phyloP scores from a whole-genome alignment of 140 eudicot species.

The Flaveria floridana region DNA sequence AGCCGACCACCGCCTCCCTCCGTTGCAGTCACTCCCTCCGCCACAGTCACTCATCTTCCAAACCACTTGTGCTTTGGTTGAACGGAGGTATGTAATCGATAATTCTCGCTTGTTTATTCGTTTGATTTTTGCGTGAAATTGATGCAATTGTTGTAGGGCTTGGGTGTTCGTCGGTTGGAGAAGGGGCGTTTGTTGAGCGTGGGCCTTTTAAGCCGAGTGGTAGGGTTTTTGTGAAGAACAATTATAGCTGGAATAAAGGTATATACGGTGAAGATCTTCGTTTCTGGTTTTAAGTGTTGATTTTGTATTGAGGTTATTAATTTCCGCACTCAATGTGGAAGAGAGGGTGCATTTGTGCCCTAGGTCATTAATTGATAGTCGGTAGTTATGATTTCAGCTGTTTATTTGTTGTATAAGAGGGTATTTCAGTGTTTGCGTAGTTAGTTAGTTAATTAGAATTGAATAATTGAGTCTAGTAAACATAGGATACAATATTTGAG shows the following conservation, averaged over 20 bases:
- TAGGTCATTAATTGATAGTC: slow-evolving; percentile 9
- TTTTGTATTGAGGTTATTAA: slow-evolving; percentile 24
- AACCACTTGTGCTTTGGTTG: slow-evolving; percentile 80
- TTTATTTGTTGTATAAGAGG: not conserved
- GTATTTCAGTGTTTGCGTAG: not conserved
- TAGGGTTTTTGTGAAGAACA: slow-evolving; percentile 51
- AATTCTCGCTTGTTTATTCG: not conserved
- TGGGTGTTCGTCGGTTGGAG: slow-evolving; percentile 84
- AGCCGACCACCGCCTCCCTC: no score
- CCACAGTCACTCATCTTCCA: slow-evolving; percentile 40
- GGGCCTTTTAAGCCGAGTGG: slow-evolving; percentile 77
- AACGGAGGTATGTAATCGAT: slow-evolving; percentile 46
- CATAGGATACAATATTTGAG: not conserved
- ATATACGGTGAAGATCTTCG: not conserved
- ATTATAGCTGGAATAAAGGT: slow-evolving; percentile 87
- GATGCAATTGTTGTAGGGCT: slow-evolving; percentile 51
- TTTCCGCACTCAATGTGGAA: slow-evolving; percentile 30
- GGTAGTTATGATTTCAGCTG: not conserved
- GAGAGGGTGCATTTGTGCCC: slow-evolving; percentile 15
- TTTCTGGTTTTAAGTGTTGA: not conserved
- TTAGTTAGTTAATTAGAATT: not conserved
- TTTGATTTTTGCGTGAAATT: not conserved
- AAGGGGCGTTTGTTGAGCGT: slow-evolving; percentile 77
- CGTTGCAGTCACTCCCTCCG: not conserved
- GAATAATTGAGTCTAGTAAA: not conserved